Conservation (phyloP, 2,329 filamentous ascomycete species). For the Lomentospora prolificans region DNA sequence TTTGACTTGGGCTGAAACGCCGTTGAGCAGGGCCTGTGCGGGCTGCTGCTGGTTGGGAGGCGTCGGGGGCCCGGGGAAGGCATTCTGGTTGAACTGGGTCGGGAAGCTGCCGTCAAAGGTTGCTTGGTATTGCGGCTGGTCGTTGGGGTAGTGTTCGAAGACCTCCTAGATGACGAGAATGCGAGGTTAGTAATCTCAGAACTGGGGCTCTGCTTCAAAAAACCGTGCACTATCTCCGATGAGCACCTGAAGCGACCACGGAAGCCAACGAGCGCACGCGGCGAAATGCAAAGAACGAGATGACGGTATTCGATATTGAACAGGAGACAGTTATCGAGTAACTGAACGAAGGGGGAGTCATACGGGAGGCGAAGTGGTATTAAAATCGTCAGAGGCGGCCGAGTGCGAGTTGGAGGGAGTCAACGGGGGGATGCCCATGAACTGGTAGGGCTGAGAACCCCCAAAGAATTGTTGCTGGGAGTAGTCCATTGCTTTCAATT, state of each 20-base stretch:
- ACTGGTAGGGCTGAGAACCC: conserved; percentile 39
- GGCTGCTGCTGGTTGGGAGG: conserved; percentile 33
- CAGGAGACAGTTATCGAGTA: too few relatives aligned
- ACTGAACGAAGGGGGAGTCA: conserved; percentile 19
- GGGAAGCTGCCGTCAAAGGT: conserved; percentile 28
- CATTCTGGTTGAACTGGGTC: conserved; percentile 15
- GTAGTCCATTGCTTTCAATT: conserved; percentile 37
- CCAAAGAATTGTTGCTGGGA: conserved; percentile 36
- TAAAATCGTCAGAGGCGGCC: conserved; percentile 44
- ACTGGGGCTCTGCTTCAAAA: too few relatives aligned
- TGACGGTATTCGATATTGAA: too few relatives aligned
- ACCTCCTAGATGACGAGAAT: conserved; percentile 29
- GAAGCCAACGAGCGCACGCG: too few relatives aligned
- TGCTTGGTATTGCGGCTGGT: conserved; percentile 38
- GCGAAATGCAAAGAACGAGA: too few relatives aligned
- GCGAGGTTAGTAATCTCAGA: neutral
- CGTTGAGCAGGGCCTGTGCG: conserved; percentile 12
- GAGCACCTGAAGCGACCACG: too few relatives aligned
- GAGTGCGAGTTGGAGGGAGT: conserved; percentile 48
- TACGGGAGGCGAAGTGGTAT: conserved; percentile 45
- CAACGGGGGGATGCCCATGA: conserved; percentile 42
- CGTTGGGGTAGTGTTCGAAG: conserved; percentile 35
- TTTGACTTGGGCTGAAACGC: conserved; percentile 16
- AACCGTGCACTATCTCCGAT: too few relatives aligned
- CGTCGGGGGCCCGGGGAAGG: conserved; percentile 39